Evolutionary conservation across 352 stramenopile species (phyloP), one percentile per base, ranked within the genome.

Genomic region (Blastocystis sp.): DNA sequence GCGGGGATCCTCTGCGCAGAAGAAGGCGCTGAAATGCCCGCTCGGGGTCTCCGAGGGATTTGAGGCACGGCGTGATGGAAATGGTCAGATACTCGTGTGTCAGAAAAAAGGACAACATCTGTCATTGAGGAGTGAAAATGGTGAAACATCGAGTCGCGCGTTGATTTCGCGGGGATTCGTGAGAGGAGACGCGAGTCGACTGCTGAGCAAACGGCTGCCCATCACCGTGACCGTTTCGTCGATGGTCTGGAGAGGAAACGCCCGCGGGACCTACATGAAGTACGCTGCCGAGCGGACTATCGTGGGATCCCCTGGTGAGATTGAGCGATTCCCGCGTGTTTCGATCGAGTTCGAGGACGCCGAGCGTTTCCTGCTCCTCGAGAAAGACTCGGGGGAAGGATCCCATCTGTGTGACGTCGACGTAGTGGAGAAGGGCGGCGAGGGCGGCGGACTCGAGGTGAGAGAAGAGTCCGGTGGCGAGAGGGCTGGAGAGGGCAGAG

Each of bases 261-360:
- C 1, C 14, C 0, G 4, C 6, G 7, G 3, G 27, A 0, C 21
- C 0, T 32, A 84, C 73, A 67, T 84, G 21, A 1, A 84, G 29
- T n/a, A 84, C 54, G 36, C 73, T 84, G 0, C 73, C 73, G 7
- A 49, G 18, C 7, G 38, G 14, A 29, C 14, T 67, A 21, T 84
- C 51, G 27, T 75, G 73, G 21, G 21, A 32, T 63, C 54, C 59
- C 18, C 59, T 27, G n/a, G 48, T 73, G 21, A 84, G 54, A 67
- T 84, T 73, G 21, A 84, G 44, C 1, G 73, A 84, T 32, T 84
- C 73, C 18, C 73, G 59, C 21, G 73, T 73, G 48, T 75, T 73
- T 72, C 51, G 42, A 67, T 84, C 73, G 4, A 84, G 44, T 46
- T 84, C 73, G 21, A 84, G 6, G 24, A 27, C 29, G 6, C 38